Evolutionary conservation across 768 basidiomycete genomes (phyloP), one percentile per base, ranked within the genome.

Genomic region (Macrolepiota fuliginosa): DNA sequence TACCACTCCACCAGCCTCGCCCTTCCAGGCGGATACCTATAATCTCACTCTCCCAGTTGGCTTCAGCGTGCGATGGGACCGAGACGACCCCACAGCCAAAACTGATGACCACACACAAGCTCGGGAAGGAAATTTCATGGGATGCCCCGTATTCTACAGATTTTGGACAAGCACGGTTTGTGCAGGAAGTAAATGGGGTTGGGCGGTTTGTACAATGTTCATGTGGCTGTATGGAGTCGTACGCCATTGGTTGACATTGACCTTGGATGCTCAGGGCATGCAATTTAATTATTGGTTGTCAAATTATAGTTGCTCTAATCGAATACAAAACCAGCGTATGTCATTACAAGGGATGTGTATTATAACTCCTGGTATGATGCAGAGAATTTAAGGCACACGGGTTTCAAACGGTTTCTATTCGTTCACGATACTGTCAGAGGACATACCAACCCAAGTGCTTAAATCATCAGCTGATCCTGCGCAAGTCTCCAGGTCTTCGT

Each of bases 1-100:
- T 79, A 56, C 73, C 75, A 56, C 68, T 81, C 32, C 77, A 77
- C 69, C 80, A 81, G 65, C 80, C 80, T 47, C 79, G 79, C 47
- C 80, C 80, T 60, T 77, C 71, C 50, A 76, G 79, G 58, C 74
- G 69, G 49, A 80, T 81, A 67, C 77, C 78, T 39, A 81, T 80
- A 63, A 70, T 80, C 13, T 76, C 76, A 40, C 73, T 81, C 29
- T 76, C 76, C 36, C 67, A 76, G 64, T 67, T 80, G 55, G 79
- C 78, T 36, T 73, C 72, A 32, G 76, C 75, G 45, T 76, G 75
- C 65, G 79, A 79, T 25, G 71, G 54, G 24, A n/a, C 27, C 4
- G 45, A 54, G 4, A 25, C 25, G 9, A n/a, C 32, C 63, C 63
- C 39, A 46, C 55, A 54, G 27, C 46, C 45, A 62, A 62, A 40